These are phyloP conservation scores for Rhizopogon salebrosus DNA, from an alignment of 768 basidiomycete species.

Conservation along the genomic window DNA sequence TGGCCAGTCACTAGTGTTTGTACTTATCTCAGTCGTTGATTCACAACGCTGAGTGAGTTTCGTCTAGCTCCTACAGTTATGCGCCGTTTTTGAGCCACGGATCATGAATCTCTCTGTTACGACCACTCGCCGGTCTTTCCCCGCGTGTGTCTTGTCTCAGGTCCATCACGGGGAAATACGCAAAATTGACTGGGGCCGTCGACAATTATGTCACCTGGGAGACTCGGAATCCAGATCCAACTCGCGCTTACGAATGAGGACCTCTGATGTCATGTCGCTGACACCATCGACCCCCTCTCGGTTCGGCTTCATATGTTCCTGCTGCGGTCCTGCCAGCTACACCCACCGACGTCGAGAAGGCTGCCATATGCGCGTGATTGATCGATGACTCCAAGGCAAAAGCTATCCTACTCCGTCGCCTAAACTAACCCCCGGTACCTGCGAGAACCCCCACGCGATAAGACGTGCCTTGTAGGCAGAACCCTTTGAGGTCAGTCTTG, in stretches of 20 bases:
- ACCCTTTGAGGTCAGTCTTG: background rate
- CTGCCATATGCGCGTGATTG: background rate
- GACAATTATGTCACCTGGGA: slow-evolving; percentile 1
- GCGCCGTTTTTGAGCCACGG: background rate
- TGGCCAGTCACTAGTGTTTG: too few relatives aligned
- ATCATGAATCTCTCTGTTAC: background rate
- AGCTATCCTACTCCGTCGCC: background rate
- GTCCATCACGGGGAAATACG: slow-evolving; percentile 2
- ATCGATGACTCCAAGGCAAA: background rate
- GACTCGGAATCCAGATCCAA: background rate
- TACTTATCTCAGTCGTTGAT: background rate
- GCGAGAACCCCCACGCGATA: background rate
- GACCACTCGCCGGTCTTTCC: too few relatives aligned
- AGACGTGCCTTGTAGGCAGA: background rate
- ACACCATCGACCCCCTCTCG: background rate
- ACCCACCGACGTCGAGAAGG: background rate
- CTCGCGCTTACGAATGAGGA: background rate
- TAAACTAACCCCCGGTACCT: background rate
- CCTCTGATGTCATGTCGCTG: slow-evolving; percentile 4
- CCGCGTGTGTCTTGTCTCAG: background rate
- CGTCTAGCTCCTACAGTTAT: background rate
- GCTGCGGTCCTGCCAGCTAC: background rate
- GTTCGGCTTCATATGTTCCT: background rate
- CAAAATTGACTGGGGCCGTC: background rate
- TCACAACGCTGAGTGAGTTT: background rate